Conservation (phyloP, 805 yeast genomes). For the Sugiyamaella qingdaonensis region DNA sequence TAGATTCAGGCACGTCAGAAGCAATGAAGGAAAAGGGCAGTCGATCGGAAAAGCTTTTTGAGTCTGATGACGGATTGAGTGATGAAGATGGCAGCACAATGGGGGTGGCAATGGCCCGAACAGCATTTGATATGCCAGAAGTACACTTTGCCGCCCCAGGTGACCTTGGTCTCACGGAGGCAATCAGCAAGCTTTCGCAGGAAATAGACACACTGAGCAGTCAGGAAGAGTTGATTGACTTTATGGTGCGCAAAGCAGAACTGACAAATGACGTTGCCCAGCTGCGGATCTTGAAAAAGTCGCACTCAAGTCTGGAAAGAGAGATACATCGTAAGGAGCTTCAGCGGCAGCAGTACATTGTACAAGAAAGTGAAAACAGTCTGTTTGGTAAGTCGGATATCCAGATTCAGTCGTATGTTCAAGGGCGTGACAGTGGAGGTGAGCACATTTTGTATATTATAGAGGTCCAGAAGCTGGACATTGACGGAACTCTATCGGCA, state of each 20-base stretch:
- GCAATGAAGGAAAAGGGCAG: not conserved
- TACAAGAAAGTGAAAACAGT: constrained; percentile 78
- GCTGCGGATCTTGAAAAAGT: constrained; percentile 60
- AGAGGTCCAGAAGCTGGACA: constrained; percentile 59
- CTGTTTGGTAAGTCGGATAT: constrained; percentile 47
- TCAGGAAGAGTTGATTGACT: constrained; percentile 61
- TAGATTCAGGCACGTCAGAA: not conserved
- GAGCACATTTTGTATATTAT: constrained; percentile 70
- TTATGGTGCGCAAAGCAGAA: constrained; percentile 76
- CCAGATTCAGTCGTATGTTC: constrained; percentile 45
- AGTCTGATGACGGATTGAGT: constrained; percentile 26
- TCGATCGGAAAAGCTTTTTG: constrained; percentile 14
- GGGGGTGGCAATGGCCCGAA: not conserved
- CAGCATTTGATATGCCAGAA: constrained; percentile 13
- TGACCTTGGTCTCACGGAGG: constrained; percentile 58
- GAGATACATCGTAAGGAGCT: constrained; percentile 73
- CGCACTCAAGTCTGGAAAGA: constrained; percentile 58
- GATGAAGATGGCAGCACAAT: constrained; percentile 24
- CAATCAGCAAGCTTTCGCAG: constrained; percentile 52
- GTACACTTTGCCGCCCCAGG: constrained; percentile 64
- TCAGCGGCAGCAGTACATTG: constrained; percentile 72
- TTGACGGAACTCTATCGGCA: constrained; percentile 44
- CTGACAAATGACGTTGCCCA: constrained; percentile 73
- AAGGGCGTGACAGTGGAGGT: constrained; percentile 47
- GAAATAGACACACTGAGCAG: constrained; percentile 56